A percentile compares a stretch with the other conserved stretches of the same genome.
phyloP scores from a whole-genome alignment of 805 yeast species.

The Starmerella floris region DNA sequence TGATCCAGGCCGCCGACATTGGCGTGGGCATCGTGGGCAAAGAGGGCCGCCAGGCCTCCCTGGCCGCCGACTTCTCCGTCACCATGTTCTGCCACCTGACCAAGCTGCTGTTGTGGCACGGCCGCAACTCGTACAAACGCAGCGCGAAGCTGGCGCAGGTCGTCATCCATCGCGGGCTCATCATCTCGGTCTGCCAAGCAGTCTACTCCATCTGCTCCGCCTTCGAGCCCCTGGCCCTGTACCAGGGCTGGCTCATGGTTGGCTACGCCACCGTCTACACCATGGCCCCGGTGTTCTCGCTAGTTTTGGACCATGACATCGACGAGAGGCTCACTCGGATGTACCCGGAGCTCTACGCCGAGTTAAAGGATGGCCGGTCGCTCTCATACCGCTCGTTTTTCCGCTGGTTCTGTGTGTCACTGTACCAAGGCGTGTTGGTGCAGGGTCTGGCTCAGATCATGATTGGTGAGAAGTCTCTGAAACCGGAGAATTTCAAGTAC shows the following conservation, averaged over 20 bases:
- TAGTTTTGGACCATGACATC: conserved; percentile 83
- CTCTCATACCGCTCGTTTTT: conserved; percentile 77
- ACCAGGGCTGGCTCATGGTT: conserved; percentile 95
- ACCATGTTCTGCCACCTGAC: conserved; percentile 83
- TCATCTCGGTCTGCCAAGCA: conserved; percentile 90
- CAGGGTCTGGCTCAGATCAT: conserved; percentile 72
- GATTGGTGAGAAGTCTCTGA: conserved; percentile 38
- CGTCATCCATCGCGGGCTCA: conserved; percentile 88
- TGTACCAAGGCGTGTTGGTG: conserved; percentile 81
- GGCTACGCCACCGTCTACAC: conserved; percentile 96
- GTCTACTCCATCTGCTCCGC: conserved; percentile 74
- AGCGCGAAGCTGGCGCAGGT: conserved; percentile 92
- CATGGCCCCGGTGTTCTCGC: conserved; percentile 93
- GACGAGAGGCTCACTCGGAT: conserved; percentile 75
- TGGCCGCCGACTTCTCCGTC: conserved; percentile 93
- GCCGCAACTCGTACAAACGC: conserved; percentile 90
- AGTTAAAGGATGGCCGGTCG: conserved; percentile 75
- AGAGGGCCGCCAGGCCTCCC: conserved; percentile 93
- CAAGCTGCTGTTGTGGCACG: conserved; percentile 88
- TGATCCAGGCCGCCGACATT: conserved; percentile 98
- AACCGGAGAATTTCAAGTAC: conserved; percentile 39
- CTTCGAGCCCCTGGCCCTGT: conserved; percentile 87
- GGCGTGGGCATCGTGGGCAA: conserved; percentile 99
- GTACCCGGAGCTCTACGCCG: conserved; percentile 91
- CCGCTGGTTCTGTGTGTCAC: conserved; percentile 76